Conservation (phyloP, 2,329 filamentous ascomycete species). For the Acephala macrosclerotiorum region DNA sequence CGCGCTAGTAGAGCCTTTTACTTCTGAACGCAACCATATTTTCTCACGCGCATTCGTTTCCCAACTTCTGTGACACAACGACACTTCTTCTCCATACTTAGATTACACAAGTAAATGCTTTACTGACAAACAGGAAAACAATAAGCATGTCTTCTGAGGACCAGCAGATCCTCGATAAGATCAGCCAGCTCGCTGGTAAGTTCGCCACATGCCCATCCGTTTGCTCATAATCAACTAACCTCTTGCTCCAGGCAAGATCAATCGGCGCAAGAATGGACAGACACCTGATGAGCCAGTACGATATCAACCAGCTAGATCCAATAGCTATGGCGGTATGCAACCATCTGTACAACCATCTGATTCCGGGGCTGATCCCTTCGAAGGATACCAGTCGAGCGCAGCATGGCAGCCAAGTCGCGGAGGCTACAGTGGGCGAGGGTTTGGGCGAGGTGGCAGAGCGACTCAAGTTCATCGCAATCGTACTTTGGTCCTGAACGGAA, state of each 20-base stretch:
- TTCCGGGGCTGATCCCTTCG: constrained; percentile 26
- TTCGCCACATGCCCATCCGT: constrained; percentile 49
- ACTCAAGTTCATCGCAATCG: constrained; percentile 58
- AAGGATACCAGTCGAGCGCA: constrained; percentile 37
- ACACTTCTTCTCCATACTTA: neutral
- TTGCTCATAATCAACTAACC: constrained; percentile 50
- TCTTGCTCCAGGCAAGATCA: constrained; percentile 71
- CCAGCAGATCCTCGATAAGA: constrained; percentile 60
- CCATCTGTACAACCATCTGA: constrained; percentile 9
- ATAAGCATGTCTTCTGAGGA: constrained; percentile 57
- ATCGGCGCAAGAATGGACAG: constrained; percentile 76
- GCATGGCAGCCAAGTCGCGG: constrained; percentile 39
- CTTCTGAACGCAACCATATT: constrained; percentile 9
- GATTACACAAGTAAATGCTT: constrained; percentile 5
- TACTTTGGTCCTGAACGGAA: constrained; percentile 70
- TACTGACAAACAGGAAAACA: constrained; percentile 36
- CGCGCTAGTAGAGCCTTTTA: constrained; percentile 13
- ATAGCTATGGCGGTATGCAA: constrained; percentile 33
- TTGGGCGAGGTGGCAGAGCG: constrained; percentile 48
- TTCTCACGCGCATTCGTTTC: neutral
- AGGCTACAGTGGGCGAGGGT: constrained; percentile 37
- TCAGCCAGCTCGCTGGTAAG: constrained; percentile 63
- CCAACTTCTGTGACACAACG: constrained; percentile 7
- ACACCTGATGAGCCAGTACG: constrained; percentile 42
- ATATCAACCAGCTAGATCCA: constrained; percentile 20